Evolutionary conservation across 2,329 filamentous ascomycete species (phyloP).

Genomic region (Rhexocercosporidium sp.): DNA sequence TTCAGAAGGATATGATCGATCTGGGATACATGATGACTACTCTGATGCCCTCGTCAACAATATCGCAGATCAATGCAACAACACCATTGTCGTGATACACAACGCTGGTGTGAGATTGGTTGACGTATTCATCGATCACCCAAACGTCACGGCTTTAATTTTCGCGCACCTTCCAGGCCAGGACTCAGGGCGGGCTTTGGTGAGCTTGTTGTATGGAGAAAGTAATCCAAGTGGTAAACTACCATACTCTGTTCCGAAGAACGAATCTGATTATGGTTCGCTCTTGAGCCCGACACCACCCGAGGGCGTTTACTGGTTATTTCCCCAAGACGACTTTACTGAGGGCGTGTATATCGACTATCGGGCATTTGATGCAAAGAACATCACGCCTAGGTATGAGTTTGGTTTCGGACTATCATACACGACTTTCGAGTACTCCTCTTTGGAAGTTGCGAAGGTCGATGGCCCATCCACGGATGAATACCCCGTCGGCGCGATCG

Average conservation of each 20-base stretch:
- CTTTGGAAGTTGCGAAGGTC: conserved; percentile 43
- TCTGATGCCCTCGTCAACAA: conserved; percentile 58
- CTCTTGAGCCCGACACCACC: conserved; percentile 50
- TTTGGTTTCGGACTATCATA: conserved; percentile 59
- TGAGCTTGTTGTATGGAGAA: conserved; percentile 64
- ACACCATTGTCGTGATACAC: conserved; percentile 68
- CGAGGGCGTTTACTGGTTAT: conserved; percentile 41
- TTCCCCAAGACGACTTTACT: conserved; percentile 49
- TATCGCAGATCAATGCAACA: conserved; percentile 58
- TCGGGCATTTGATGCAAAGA: conserved; percentile 51
- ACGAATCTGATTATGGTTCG: conserved; percentile 57
- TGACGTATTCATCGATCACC: conserved; percentile 61
- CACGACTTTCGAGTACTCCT: conserved; percentile 57
- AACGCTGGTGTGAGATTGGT: conserved; percentile 65
- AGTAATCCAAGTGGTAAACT: conserved; percentile 58
- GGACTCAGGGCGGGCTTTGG: conserved; percentile 64
- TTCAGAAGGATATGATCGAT: conserved; percentile 72
- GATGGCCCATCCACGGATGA: conserved; percentile 49
- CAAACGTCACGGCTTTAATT: conserved; percentile 67
- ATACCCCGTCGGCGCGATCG: conserved; percentile 52
- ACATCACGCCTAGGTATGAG: conserved; percentile 43
- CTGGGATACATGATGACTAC: conserved; percentile 65
- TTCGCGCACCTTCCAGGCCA: conserved; percentile 66
- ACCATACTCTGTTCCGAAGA: conserved; percentile 69
- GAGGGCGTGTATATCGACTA: conserved; percentile 59